These are phyloP conservation scores for Ophidiomyces ophidiicola DNA, from an alignment of 2,329 filamentous ascomycete species.

Conservation along the genomic window DNA sequence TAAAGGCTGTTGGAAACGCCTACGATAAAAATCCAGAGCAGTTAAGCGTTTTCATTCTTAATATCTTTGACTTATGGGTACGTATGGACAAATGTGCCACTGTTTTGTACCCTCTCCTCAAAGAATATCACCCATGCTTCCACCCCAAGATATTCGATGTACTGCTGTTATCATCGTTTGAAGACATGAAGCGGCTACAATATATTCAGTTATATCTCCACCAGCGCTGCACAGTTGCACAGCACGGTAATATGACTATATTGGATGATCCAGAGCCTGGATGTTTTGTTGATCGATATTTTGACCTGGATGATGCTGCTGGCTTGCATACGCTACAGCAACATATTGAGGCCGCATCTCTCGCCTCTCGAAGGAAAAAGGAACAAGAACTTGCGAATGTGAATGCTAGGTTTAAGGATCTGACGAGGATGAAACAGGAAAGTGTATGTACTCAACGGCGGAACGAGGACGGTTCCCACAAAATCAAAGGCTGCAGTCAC, in stretches of 20 bases:
- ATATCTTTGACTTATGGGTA: constrained; percentile 47
- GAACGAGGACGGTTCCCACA: constrained; percentile 16
- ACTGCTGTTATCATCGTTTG: constrained; percentile 38
- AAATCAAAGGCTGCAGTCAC: constrained; percentile 29
- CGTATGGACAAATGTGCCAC: constrained; percentile 42
- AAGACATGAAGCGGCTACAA: constrained; percentile 42
- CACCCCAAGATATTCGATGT: constrained; percentile 40
- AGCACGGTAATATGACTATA: constrained; percentile 29
- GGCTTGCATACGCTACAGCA: constrained; percentile 23
- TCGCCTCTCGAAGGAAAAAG: not conserved
- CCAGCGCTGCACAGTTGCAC: constrained; percentile 22
- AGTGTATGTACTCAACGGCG: constrained; percentile 24
- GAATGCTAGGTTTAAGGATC: not conserved
- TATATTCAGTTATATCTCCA: constrained; percentile 41
- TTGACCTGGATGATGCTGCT: constrained; percentile 20
- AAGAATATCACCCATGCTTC: constrained; percentile 42
- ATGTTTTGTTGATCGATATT: constrained; percentile 40
- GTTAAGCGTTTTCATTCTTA: constrained; percentile 45
- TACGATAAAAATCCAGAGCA: constrained; percentile 29
- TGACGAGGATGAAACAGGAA: constrained; percentile 25
- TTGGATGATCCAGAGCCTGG: constrained; percentile 33
- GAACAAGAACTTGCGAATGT: not conserved
- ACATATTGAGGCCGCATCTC: constrained; percentile 23
- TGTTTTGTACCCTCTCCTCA: constrained; percentile 33
- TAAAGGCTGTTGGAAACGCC: not conserved